A percentile compares a stretch with the other conserved stretches of the same genome.
phyloP scores from a whole-genome alignment of 164 flowering plant species.

The Nelumbo lutea region DNA sequence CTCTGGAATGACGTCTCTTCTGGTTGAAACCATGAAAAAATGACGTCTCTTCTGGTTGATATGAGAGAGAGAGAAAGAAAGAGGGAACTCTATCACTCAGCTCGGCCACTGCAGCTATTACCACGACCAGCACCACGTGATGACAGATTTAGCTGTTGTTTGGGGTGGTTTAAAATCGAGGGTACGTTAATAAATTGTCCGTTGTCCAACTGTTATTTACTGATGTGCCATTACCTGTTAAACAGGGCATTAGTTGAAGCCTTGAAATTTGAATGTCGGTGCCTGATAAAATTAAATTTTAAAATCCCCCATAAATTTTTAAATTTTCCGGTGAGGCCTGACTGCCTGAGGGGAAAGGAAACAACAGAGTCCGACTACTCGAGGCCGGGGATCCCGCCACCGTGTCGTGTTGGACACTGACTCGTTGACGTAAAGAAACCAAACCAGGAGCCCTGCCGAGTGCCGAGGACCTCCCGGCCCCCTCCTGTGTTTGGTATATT shows the following conservation, averaged over 20 bases:
- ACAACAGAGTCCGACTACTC: not conserved
- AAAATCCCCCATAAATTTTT: not conserved
- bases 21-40: no score
- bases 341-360: not conserved
- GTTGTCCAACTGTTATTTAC: not conserved
- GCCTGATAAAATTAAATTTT: not conserved
- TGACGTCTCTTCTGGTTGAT: conserved; percentile 8
- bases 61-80: not conserved
- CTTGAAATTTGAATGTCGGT: not conserved
- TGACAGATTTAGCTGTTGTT: not conserved
- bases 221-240: not conserved
- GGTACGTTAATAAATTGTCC: not conserved
- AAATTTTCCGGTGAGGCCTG: not conserved
- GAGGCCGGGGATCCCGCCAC: conserved; percentile 28
- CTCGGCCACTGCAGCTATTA: no score
- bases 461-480: conserved; percentile 1
- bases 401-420: conserved; percentile 10
- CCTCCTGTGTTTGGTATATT: no score
- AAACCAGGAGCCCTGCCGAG: not conserved
- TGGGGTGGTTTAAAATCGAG: not conserved
- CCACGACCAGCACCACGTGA: no score
- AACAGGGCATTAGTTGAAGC: not conserved
- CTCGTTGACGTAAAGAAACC: conserved; percentile 7
- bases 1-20: conserved; percentile 14
- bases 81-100: no score